Conservation (phyloP, 75 land plant species). For the Pinus tabuliformis region DNA sequence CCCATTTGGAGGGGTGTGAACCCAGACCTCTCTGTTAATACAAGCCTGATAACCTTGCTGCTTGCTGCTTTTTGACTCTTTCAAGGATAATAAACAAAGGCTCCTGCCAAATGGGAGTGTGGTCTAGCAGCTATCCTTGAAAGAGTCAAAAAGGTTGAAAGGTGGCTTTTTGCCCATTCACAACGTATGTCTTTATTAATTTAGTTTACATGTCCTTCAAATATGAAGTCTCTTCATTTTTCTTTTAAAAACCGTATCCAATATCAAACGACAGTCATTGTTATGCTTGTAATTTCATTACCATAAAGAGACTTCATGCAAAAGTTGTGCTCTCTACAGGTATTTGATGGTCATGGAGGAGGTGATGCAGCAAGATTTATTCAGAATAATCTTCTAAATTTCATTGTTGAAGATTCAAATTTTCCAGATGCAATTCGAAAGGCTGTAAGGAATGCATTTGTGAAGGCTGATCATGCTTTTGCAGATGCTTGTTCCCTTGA, state of each 20-base stretch:
- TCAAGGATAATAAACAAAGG: no score
- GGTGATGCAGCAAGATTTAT: conserved; percentile 71
- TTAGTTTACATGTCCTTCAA: not conserved
- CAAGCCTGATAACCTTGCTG: no score
- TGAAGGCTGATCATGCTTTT: conserved; percentile 65
- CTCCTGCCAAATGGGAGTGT: no score
- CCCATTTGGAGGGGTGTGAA: no score
- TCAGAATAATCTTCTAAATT: conserved; percentile 52
- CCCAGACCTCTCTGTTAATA: no score
- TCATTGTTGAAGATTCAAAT: conserved; percentile 56
- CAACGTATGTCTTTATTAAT: not conserved
- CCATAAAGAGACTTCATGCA: no score
- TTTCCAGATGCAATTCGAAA: conserved; percentile 48
- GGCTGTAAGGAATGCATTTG: conserved; percentile 63
- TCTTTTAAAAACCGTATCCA: not conserved
- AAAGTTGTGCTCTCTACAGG: conserved; percentile 27
- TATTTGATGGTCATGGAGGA: conserved; percentile 90
- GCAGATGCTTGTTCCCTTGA: conserved; percentile 62
- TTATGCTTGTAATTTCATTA: no score
- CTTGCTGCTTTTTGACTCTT: no score
- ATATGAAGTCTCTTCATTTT: not conserved
- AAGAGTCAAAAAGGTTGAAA: not conserved
- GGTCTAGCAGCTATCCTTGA: not conserved
- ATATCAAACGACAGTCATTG: not conserved
- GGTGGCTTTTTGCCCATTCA: not conserved